Conservation (phyloP, 805 yeast species). For the Vanderwaltozyma polyspora region DNA sequence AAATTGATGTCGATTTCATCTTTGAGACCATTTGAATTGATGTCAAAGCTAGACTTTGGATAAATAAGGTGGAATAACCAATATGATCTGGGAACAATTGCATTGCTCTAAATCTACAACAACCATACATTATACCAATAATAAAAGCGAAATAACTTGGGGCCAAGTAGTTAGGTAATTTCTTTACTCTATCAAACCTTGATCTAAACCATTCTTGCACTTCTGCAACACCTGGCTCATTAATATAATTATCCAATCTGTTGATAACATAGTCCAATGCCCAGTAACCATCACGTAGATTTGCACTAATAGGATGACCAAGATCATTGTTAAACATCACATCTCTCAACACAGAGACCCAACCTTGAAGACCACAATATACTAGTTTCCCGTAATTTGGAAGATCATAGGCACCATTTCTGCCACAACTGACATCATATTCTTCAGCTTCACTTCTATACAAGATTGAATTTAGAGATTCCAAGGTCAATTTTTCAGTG, state of each 20-base stretch:
- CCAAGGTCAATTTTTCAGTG: constrained; percentile 44
- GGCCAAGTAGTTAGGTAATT: constrained; percentile 65
- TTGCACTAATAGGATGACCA: constrained; percentile 74
- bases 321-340: constrained; percentile 62
- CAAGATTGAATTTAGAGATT: constrained; percentile 64
- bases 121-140: constrained; percentile 76
- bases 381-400: constrained; percentile 66
- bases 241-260: constrained; percentile 47
- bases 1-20: constrained; percentile 62
- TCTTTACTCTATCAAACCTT: constrained; percentile 50
- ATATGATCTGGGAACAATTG: constrained; percentile 42
- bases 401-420: constrained; percentile 59
- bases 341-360: constrained; percentile 58
- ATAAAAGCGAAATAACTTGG: constrained; percentile 82
- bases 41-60: constrained; percentile 67
- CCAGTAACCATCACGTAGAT: constrained; percentile 79
- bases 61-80: constrained; percentile 55
- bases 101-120: constrained; percentile 60
- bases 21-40: constrained; percentile 80
- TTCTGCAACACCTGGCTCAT: constrained; percentile 36
- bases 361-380: constrained; percentile 90
- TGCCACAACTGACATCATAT: constrained; percentile 63
- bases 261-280: constrained; percentile 65
- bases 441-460: constrained; percentile 83
- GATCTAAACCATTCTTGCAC: constrained; percentile 60